phyloP scores from a whole-genome alignment of 352 stramenopile species.

The Phytopythium boreale region DNA sequence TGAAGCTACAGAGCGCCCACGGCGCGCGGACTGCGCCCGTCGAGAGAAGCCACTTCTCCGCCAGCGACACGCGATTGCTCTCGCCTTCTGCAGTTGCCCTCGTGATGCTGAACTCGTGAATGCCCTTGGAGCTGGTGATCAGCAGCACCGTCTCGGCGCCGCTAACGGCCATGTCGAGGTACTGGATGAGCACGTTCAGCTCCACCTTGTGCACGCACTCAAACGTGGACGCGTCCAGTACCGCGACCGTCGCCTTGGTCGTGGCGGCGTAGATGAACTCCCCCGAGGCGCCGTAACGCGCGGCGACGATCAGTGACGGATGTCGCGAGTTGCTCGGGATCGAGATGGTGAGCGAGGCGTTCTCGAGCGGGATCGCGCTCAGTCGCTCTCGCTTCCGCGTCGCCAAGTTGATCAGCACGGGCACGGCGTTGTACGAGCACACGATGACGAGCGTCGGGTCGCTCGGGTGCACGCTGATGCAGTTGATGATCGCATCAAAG shows the following conservation, averaged over 20 bases:
- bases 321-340: slow-evolving; percentile 50
- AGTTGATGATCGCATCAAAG: slow-evolving; percentile 57
- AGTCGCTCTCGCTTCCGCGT: slow-evolving; percentile 29
- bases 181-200: slow-evolving; percentile 57
- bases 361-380: slow-evolving; percentile 39
- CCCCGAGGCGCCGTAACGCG: slow-evolving; percentile 46
- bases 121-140: slow-evolving; percentile 69
- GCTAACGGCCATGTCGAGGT: slow-evolving; percentile 63
- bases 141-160: slow-evolving; percentile 44
- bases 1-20: slow-evolving; percentile 75
- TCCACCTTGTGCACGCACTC: slow-evolving; percentile 43
- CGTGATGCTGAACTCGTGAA: slow-evolving; percentile 55
- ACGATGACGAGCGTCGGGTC: slow-evolving; percentile 56
- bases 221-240: slow-evolving; percentile 52
- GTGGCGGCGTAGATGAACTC: slow-evolving; percentile 66
- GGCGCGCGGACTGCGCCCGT: slow-evolving; percentile 70
- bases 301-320: slow-evolving; percentile 47
- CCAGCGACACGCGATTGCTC: slow-evolving; percentile 19
- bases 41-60: slow-evolving; percentile 49
- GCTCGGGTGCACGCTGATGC: slow-evolving; percentile 47
- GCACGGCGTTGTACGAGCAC: slow-evolving; percentile 53
- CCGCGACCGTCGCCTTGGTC: slow-evolving; percentile 59
- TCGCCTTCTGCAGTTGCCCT: background rate
- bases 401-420: slow-evolving; percentile 48
- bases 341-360: slow-evolving; percentile 46